Evolutionary conservation across 495 filamentous ascomycete genomes (phyloP), one percentile per base, ranked within the genome.

Genomic region (Trichoderma orchidacearum): DNA sequence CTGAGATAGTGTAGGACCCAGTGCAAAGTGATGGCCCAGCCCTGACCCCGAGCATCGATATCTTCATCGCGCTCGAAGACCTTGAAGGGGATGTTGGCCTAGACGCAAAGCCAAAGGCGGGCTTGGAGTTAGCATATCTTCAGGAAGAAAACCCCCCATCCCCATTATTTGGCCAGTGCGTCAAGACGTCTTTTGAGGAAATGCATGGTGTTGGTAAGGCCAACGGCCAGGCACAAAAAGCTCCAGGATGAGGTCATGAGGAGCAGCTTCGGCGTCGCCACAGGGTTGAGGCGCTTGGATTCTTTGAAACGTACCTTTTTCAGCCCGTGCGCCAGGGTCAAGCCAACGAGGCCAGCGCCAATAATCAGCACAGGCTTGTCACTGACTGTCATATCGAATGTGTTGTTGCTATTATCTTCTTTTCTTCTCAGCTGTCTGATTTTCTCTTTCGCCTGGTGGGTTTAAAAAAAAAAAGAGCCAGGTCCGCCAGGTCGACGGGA

Each of bases 11-110:
- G 64, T 1, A 82, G 65, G 13, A 73, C 70, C 77, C 77, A 81
- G 59, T 83, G 76, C 34, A 84, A 68, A 0, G 81, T 81, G 17
- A 83, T 65, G 4, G 76, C 80, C 80, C 80, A 84, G 35, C 82
- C 81, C 29, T 70, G 70, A 5, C 62, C 68, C 4, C 81, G 72
- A 12, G 71, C 64, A 12, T 66, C 62, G 23, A 72, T 60, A 9
- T 66, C 60, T 3, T 65, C 56, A 60, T 84, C 81, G 3, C 77
- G 72, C 54, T 85, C 82, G 62, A 75, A 84, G 21, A 84, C 70
- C 21, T 67, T 59, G 60, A 75, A 80, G 0, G 71, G 34, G 48
- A 54, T 25, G 17, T 30, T 27, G 30, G 35, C 53, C 53, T 55
- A 48, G 13, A 25, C 5, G 21, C n/a, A 12, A n/a, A 23, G 18